These are phyloP conservation scores for Auriculariales sp. DNA, from an alignment of 768 basidiomycete genomes.

Conservation along the genomic window DNA sequence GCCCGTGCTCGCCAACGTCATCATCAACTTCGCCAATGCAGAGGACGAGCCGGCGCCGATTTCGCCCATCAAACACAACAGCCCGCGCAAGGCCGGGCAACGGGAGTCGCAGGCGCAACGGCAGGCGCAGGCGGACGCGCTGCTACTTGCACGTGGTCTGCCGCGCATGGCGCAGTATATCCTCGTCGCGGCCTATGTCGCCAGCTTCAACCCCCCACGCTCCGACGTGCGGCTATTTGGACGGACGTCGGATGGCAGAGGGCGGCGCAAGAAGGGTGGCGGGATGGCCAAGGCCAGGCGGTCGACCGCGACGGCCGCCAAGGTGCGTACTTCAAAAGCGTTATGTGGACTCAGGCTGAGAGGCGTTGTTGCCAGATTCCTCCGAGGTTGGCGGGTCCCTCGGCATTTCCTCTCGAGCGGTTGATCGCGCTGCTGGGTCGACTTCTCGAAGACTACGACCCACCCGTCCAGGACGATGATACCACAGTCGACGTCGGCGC, in stretches of 20 bases:
- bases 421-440: conserved; percentile 68
- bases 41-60: conserved; percentile 1
- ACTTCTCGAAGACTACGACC: conserved; percentile 43
- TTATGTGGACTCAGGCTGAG: not conserved
- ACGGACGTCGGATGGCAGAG: conserved; percentile 50
- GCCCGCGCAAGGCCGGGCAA: not conserved
- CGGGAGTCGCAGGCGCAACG: not conserved
- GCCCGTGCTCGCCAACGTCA: not conserved
- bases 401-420: conserved; percentile 64
- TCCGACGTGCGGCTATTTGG: conserved; percentile 78
- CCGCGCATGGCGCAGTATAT: conserved; percentile 64
- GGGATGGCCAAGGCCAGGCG: conserved; percentile 23
- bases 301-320: conserved; percentile 23
- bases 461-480: conserved; percentile 32
- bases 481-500: conserved; percentile 24
- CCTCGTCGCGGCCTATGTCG: conserved; percentile 62
- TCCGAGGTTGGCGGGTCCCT: conserved; percentile 67
- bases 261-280: conserved; percentile 28
- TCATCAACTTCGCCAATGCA: not conserved
- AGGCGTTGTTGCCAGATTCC: conserved; percentile 36
- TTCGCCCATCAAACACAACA: not conserved
- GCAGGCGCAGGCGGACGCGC: not conserved
- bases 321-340: conserved; percentile 11
- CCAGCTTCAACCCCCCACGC: conserved; percentile 72
- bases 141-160: conserved; percentile 14